Conservation (phyloP, 352 stramenopile species). For the Globisporangium rhizosaccharum region DNA sequence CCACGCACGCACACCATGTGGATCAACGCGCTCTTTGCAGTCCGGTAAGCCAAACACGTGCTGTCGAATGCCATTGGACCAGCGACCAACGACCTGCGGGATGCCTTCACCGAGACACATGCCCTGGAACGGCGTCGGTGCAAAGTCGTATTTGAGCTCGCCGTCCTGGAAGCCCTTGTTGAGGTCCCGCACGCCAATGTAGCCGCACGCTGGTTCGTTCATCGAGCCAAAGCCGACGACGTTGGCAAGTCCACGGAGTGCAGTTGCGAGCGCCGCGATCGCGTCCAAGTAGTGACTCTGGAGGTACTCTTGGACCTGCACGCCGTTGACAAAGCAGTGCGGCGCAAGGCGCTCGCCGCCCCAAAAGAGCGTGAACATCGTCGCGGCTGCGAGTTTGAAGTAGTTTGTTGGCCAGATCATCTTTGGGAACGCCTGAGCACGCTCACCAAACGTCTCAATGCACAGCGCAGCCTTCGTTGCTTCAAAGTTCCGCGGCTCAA, state of each 20-base stretch:
- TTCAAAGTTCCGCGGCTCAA: constrained; percentile 73
- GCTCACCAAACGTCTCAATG: constrained; percentile 47
- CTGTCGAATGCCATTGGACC: constrained; percentile 72
- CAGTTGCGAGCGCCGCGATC: constrained; percentile 57
- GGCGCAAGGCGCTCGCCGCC: constrained; percentile 70
- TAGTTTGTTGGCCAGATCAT: constrained; percentile 94
- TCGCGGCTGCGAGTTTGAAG: constrained; percentile 85
- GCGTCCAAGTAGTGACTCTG: constrained; percentile 85
- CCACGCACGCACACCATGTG: constrained; percentile 57
- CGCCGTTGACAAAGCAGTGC: constrained; percentile 54
- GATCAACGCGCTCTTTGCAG: constrained; percentile 41
- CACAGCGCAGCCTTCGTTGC: constrained; percentile 70
- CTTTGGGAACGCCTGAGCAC: constrained; percentile 56
- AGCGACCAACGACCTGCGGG: constrained; percentile 53
- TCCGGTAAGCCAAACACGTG: constrained; percentile 59
- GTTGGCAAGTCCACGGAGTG: constrained; percentile 65
- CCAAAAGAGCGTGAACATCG: constrained; percentile 92
- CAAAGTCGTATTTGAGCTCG: constrained; percentile 68
- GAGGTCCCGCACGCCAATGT: constrained; percentile 63
- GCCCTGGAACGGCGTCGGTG: constrained; percentile 74
- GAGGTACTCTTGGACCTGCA: constrained; percentile 83
- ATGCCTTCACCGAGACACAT: constrained; percentile 75
- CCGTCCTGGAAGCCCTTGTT: constrained; percentile 39
- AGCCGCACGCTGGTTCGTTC: constrained; percentile 86
- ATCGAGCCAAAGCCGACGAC: constrained; percentile 90